Percentiles rank a stretch among this genome's conserved stretches.
phyloP scores from a whole-genome alignment of 2,329 filamentous ascomycete genomes.

The Fonsecaea pugnacius region DNA sequence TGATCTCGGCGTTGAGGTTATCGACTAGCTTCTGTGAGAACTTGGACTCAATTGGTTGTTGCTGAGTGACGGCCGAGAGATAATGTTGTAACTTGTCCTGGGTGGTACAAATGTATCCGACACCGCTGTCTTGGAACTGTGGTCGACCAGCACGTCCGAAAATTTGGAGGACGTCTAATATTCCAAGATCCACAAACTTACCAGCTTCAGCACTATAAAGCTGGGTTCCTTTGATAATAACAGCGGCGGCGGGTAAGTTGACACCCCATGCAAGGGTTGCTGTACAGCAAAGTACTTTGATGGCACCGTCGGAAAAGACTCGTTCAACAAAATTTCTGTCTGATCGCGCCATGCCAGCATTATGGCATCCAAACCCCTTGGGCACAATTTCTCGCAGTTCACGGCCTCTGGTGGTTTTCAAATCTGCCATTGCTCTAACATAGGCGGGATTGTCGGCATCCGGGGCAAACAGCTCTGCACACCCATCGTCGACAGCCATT shows the following conservation, averaged over 20 bases:
- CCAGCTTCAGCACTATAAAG: slow-evolving; percentile 95
- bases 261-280: slow-evolving; percentile 98
- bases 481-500: slow-evolving; percentile 80
- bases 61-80: slow-evolving; percentile 87
- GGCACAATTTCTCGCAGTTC: slow-evolving; percentile 87
- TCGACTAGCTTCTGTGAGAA: slow-evolving; percentile 94
- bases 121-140: slow-evolving; percentile 96
- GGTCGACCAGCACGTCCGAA: slow-evolving; percentile 97
- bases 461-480: slow-evolving; percentile 82
- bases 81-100: slow-evolving; percentile 94
- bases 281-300: slow-evolving; percentile 97
- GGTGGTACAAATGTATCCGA: slow-evolving; percentile 96
- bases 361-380: slow-evolving; percentile 92
- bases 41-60: slow-evolving; percentile 95
- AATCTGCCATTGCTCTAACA: slow-evolving; percentile 76
- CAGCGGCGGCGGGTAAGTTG: slow-evolving; percentile 93
- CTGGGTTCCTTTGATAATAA: slow-evolving; percentile 97
- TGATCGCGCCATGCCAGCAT: slow-evolving; percentile 92
- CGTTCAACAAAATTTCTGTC: slow-evolving; percentile 96
- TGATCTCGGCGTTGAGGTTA: slow-evolving; percentile 94
- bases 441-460: slow-evolving; percentile 71
- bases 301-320: slow-evolving; percentile 85
- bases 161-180: slow-evolving; percentile 95
- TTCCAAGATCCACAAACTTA: slow-evolving; percentile 94
- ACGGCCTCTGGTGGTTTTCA: slow-evolving; percentile 81